Evolutionary conservation across 768 basidiomycete genomes (phyloP).

Genomic region (Dioszegia hungarica): DNA sequence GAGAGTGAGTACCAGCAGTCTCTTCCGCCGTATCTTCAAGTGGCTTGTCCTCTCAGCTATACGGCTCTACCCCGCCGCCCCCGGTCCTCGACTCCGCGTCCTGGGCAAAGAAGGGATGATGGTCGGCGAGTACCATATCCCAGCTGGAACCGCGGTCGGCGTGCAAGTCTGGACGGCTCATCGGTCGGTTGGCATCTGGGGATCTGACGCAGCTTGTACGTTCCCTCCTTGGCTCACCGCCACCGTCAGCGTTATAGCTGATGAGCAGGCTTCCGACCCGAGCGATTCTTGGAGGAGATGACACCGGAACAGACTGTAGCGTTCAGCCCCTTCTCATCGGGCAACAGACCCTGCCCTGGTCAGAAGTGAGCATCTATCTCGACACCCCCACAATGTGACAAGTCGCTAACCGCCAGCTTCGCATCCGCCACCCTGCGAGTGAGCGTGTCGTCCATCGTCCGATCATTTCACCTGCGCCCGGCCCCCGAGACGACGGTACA

Average conservation of each 20-base stretch:
- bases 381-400: no score
- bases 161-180: conserved; percentile 6
- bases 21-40: no score
- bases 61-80: conserved; percentile 1
- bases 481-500: not conserved
- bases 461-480: not conserved
- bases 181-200: conserved; percentile 3
- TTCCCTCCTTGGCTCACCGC: no score
- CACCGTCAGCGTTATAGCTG: not conserved
- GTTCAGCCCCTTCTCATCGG: conserved; percentile 1
- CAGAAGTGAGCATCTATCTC: not conserved
- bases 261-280: conserved; percentile 2
- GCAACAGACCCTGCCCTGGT: not conserved
- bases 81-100: not conserved
- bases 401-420: not conserved
- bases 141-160: conserved; percentile 10
- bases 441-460: not conserved
- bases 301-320: conserved; percentile 3
- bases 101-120: not conserved
- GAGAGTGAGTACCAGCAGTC: conserved; percentile 8
- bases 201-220: conserved; percentile 2
- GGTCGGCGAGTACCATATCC: not conserved
- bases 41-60: not conserved
- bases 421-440: not conserved
- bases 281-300: not conserved